Evolutionary conservation across 192 early-diverging fungal species (phyloP), one percentile per base, ranked within the genome.

Genomic region (Mortierella hygrophila): DNA sequence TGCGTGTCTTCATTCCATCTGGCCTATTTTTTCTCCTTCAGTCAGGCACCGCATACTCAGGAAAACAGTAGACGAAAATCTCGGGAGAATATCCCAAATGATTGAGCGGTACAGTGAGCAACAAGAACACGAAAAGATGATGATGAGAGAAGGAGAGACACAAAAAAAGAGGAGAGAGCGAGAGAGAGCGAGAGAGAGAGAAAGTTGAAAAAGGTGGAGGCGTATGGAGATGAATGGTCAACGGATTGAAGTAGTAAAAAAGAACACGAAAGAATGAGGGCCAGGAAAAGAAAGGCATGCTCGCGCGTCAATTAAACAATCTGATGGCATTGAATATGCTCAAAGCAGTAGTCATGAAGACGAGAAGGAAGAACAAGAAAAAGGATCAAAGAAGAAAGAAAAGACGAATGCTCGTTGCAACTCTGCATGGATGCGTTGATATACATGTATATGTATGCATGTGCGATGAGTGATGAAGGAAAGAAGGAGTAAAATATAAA

Each of bases 161-260:
- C 11, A 70, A 37, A 29, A 71, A 42, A 4, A 41, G 44, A 63
- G 20, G 26, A 21, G 18, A 63, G 18, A 46, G 16, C 35, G 29
- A 29, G 38, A 63, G 18, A 46, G 16, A 35, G 41, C 5, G 38
- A 63, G 6, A 37, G 40, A 60, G 79, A 49, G 23, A 47, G 15
- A n/a, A 16, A n/a, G 16, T 15, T 7, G 32, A 32, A 65, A 29
- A 65, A 29, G 60, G 60, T 29, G 29, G 9, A 65, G 60, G 29
- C 60, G 60, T 71, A 42, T 42, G 26, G 37, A n/a, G 70, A 71
- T 42, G 40, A 70, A 71, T 21, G 40, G 70, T 71, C 21, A 71
- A 71, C 40, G 40, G 70, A 71, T 16, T 41, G 41, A 8, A 23
- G 21, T n/a, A 71, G 70, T 42, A 40, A 42, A 37, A 70, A 38